These are phyloP conservation scores for Solanum hybrid DNA, from an alignment of 305 asterid genomes.

Conservation along the genomic window DNA sequence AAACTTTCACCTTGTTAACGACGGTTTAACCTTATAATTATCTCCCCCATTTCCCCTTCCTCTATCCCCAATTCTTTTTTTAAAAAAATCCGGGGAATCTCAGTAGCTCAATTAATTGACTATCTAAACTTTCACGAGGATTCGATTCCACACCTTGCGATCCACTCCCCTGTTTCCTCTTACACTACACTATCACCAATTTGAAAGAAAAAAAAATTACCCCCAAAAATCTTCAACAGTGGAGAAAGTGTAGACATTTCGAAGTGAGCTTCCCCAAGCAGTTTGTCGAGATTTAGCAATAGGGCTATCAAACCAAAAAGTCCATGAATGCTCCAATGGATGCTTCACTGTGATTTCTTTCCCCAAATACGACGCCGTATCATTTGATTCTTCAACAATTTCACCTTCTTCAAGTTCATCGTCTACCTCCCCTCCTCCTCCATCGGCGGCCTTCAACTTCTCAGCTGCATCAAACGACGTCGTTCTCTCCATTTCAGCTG, in stretches of 20 bases:
- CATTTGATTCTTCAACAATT: constrained; percentile 35
- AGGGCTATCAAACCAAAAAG: constrained; percentile 80
- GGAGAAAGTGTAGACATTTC: constrained; percentile 64
- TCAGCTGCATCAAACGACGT: background rate
- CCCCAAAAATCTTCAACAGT: constrained; percentile 80
- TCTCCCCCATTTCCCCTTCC: background rate
- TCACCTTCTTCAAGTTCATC: constrained; percentile 68
- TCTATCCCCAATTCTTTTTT: background rate
- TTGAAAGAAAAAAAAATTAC: constrained; percentile 5
- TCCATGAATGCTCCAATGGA: constrained; percentile 80
- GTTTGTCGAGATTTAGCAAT: constrained; percentile 29
- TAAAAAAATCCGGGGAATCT: background rate
- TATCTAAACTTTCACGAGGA: background rate
- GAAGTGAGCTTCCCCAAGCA: constrained; percentile 52
- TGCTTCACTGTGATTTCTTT: constrained; percentile 33
- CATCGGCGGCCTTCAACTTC: constrained; percentile 1
- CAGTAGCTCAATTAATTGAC: background rate
- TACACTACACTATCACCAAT: background rate
- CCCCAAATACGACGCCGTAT: constrained; percentile 1
- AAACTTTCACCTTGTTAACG: background rate
- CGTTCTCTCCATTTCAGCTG: background rate
- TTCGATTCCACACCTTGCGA: background rate
- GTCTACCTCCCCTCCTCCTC: constrained; percentile 19
- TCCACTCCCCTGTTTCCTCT: background rate
- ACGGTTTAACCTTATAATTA: background rate